Conservation (phyloP, 2,329 filamentous ascomycete genomes). For the Ceratocystiopsis sp. region DNA sequence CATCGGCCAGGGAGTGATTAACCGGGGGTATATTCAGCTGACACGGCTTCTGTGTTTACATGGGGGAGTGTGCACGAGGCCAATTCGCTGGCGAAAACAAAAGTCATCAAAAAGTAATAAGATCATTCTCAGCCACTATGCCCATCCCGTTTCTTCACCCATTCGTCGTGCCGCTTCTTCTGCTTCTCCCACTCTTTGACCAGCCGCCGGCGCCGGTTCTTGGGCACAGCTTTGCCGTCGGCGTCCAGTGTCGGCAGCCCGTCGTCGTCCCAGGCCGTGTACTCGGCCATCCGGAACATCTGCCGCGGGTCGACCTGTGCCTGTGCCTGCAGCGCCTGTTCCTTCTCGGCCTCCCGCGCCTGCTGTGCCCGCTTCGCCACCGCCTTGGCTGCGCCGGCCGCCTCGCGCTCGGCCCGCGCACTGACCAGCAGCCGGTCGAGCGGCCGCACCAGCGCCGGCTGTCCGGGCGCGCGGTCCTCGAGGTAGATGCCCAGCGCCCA, state of each 20-base stretch:
- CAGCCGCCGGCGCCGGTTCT: conserved; percentile 47
- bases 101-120: too few species aligned
- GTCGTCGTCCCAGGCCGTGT: conserved; percentile 39
- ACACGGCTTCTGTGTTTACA: too few species aligned
- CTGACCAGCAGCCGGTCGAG: conserved; percentile 35
- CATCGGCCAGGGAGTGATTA: too few species aligned
- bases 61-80: too few species aligned
- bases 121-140: too few species aligned
- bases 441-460: conserved; percentile 46
- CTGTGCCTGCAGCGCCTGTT: conserved; percentile 8
- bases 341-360: conserved; percentile 20
- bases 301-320: conserved; percentile 14
- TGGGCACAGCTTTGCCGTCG: conserved; percentile 46
- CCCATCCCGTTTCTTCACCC: conserved; percentile 15
- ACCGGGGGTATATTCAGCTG: too few species aligned
- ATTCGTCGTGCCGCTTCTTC: conserved; percentile 48
- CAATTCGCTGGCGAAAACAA: too few species aligned
- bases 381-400: conserved; percentile 32
- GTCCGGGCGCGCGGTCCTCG: conserved; percentile 43
- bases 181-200: conserved; percentile 56
- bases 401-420: conserved; percentile 34
- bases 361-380: conserved; percentile 22
- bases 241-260: conserved; percentile 45
- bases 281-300: conserved; percentile 25
- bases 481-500: conserved; percentile 53